Percentiles rank a stretch among this genome's conserved stretches.
These are phyloP conservation scores for Ophiobolus disseminans DNA, from an alignment of 2,329 filamentous ascomycete species.

Conservation along the genomic window DNA sequence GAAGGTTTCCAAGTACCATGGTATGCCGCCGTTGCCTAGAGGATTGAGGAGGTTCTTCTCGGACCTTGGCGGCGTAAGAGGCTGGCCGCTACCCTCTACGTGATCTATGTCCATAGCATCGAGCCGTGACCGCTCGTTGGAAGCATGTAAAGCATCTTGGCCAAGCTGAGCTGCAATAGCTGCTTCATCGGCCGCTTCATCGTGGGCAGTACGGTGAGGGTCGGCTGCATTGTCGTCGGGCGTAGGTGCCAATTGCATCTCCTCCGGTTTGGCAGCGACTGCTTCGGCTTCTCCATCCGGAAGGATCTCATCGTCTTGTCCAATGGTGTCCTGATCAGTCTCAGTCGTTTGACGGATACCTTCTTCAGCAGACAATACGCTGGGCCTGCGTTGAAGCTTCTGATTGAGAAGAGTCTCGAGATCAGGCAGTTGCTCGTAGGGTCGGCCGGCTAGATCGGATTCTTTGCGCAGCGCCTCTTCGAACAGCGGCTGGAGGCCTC, in stretches of 20 bases:
- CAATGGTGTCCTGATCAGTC: conserved; percentile 13
- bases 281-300: conserved; percentile 21
- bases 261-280: conserved; percentile 22
- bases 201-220: conserved; percentile 32
- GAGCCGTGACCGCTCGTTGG: conserved; percentile 15
- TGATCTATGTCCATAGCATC: conserved; percentile 33
- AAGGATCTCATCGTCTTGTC: conserved; percentile 16
- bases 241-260: conserved; percentile 43
- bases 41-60: conserved; percentile 58
- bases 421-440: conserved; percentile 75
- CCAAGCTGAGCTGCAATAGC: conserved; percentile 46
- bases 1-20: conserved; percentile 87
- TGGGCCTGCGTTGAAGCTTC: conserved; percentile 63
- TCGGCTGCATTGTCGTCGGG: conserved; percentile 44
- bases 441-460: conserved; percentile 76
- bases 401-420: conserved; percentile 76
- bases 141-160: conserved; percentile 35
- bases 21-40: conserved; percentile 69
- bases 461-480: conserved; percentile 81
- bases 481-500: conserved; percentile 77
- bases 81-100: conserved; percentile 40
- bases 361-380: conserved; percentile 36
- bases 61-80: conserved; percentile 71
- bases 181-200: conserved; percentile 45
- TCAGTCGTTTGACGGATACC: conserved; percentile 33